Evolutionary conservation across 2,329 filamentous ascomycete species (phyloP).

Genomic region (Paraphaeosphaeria minitans): DNA sequence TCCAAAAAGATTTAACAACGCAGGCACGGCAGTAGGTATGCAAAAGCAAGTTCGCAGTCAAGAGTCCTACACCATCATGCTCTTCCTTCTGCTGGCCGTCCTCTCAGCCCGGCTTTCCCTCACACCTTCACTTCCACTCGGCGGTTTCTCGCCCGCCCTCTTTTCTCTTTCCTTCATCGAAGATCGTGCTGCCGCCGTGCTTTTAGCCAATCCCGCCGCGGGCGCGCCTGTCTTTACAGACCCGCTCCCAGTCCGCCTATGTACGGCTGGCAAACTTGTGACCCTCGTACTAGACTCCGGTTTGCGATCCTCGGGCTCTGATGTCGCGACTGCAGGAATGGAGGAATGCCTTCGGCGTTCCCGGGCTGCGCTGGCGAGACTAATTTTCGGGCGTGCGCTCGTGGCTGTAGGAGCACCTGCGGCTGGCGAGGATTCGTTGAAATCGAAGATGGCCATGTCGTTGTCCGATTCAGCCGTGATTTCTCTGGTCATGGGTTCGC

Average conservation of each 20-base stretch:
- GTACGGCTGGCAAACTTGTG: slow-evolving; percentile 27
- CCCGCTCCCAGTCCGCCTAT: slow-evolving; percentile 36
- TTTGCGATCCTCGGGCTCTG: slow-evolving; percentile 16
- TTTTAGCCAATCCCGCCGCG: slow-evolving; percentile 24
- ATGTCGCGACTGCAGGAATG: slow-evolving; percentile 24
- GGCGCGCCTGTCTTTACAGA: slow-evolving; percentile 22
- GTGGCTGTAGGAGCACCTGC: slow-evolving; percentile 16
- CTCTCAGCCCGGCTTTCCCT: slow-evolving; percentile 40
- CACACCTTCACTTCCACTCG: slow-evolving; percentile 18
- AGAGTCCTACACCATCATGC: slow-evolving; percentile 48
- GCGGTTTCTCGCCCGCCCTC: slow-evolving; percentile 7
- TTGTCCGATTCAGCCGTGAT: slow-evolving; percentile 28
- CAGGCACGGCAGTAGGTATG: neutral
- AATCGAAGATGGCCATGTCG: slow-evolving; percentile 46
- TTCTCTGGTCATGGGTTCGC: slow-evolving; percentile 11
- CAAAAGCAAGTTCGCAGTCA: neutral
- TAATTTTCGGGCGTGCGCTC: slow-evolving; percentile 30
- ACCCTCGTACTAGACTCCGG: slow-evolving; percentile 17
- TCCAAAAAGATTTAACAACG: neutral
- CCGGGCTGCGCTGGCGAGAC: slow-evolving; percentile 36
- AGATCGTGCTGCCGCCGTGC: slow-evolving; percentile 20
- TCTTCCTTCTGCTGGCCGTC: slow-evolving; percentile 48
- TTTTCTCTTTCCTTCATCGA: slow-evolving; percentile 23
- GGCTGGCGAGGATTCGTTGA: slow-evolving; percentile 40
- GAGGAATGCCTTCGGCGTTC: slow-evolving; percentile 42